phyloP scores from a whole-genome alignment of 2,329 filamentous ascomycete genomes.

The Aspergillus sojae region DNA sequence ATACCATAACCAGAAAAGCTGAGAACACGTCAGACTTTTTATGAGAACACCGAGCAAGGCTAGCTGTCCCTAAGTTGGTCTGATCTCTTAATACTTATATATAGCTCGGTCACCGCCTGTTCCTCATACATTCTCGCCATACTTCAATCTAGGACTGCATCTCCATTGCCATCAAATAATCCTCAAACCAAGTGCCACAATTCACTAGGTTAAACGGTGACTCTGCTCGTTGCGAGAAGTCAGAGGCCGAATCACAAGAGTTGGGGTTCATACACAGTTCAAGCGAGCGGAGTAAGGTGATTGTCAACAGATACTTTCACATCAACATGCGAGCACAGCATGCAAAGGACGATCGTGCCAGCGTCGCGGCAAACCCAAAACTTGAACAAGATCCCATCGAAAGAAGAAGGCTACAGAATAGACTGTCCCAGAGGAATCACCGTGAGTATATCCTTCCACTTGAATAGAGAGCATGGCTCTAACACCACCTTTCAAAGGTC shows the following conservation, averaged over 20 bases:
- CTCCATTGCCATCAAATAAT: not conserved
- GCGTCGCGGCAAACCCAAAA: constrained; percentile 18
- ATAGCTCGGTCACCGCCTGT: not conserved
- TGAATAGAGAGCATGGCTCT: not conserved
- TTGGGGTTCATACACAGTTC: no score
- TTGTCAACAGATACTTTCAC: not conserved
- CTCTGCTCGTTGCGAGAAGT: not conserved
- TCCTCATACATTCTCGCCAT: not conserved
- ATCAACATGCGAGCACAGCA: not conserved
- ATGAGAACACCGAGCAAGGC: not conserved
- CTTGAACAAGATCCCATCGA: constrained; percentile 38
- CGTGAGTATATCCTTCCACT: constrained; percentile 20
- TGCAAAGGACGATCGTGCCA: constrained; percentile 15
- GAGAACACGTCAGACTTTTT: not conserved
- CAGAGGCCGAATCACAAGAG: no score
- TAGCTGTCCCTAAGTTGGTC: not conserved
- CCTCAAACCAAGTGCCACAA: not conserved
- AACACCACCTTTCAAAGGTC: constrained; percentile 22
- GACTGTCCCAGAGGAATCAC: constrained; percentile 37
- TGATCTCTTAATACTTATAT: not conserved
- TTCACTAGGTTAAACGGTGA: not conserved
- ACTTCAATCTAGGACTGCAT: not conserved
- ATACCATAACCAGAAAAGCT: not conserved
- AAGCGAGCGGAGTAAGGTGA: not conserved
- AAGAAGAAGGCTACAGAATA: constrained; percentile 34